phyloP scores from a whole-genome alignment of 108 stramenopile species.

The Stephanodiscus triporus region DNA sequence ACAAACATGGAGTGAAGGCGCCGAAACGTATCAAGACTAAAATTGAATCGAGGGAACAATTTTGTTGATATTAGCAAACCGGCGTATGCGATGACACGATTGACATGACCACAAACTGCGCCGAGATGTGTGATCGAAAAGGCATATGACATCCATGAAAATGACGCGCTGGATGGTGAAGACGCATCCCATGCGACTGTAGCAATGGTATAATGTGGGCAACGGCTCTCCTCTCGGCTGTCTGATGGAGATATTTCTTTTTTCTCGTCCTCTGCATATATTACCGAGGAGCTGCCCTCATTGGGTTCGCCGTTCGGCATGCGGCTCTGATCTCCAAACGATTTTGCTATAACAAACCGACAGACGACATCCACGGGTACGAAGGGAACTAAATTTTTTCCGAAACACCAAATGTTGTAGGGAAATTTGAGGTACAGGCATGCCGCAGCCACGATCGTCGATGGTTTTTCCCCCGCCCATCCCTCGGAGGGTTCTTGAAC shows the following conservation, averaged over 20 bases:
- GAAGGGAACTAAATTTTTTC: constrained; percentile 62
- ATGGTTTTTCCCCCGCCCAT: constrained; percentile 87
- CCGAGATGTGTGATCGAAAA: constrained; percentile 74
- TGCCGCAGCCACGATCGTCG: constrained; percentile 86
- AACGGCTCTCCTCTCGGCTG: constrained; percentile 5
- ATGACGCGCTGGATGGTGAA: constrained; percentile 51
- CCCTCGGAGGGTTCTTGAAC: constrained; percentile 75
- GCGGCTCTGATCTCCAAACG: constrained; percentile 43
- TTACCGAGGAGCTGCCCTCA: neutral
- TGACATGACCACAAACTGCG: constrained; percentile 66
- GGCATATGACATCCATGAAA: constrained; percentile 79
- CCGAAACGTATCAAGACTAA: constrained; percentile 41
- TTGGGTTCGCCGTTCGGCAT: neutral
- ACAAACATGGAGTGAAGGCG: constrained; percentile 59
- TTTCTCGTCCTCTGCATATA: constrained; percentile 31
- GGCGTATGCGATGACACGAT: constrained; percentile 63
- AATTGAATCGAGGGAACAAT: constrained; percentile 54
- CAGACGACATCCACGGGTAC: constrained; percentile 87
- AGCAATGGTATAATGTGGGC: constrained; percentile 36
- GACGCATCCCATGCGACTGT: constrained; percentile 75
- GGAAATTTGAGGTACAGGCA: constrained; percentile 74
- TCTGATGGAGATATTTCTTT: constrained; percentile 40
- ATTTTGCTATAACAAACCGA: constrained; percentile 60
- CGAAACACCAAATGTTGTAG: constrained; percentile 83
- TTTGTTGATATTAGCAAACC: constrained; percentile 61